Conservation (phyloP, 176 grass and related monocot genomes). For the Oropetium thomaeum region DNA sequence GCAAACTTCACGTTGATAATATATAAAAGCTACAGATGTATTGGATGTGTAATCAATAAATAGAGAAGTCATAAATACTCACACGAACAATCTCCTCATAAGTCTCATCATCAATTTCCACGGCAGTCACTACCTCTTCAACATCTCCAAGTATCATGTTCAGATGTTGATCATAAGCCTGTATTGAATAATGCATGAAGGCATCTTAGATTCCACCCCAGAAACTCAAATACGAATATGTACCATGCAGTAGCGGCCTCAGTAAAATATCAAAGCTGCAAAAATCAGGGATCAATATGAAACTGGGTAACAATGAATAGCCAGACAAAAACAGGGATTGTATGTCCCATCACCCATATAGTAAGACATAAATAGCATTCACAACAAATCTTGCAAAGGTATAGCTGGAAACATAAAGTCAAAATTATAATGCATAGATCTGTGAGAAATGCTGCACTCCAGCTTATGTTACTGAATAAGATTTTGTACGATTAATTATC, state of each 20-base stretch:
- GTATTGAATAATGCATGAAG: conserved; percentile 8
- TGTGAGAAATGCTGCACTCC: neutral
- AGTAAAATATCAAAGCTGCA: neutral
- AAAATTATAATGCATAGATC: neutral
- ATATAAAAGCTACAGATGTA: neutral
- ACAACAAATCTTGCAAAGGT: neutral
- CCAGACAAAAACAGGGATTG: neutral
- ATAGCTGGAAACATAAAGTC: neutral
- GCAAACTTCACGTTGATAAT: neutral
- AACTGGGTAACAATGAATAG: neutral
- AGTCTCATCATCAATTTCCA: conserved; percentile 84
- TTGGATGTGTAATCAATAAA: neutral
- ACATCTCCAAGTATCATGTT: conserved; percentile 92
- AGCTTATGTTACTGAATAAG: neutral
- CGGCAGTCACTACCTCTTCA: conserved; percentile 62
- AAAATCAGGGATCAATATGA: neutral
- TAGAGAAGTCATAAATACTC: conserved; percentile 6
- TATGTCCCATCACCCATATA: neutral
- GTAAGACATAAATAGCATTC: neutral
- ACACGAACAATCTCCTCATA: conserved; percentile 80
- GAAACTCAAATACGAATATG: neutral
- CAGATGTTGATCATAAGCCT: conserved; percentile 82
- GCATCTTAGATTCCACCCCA: neutral
- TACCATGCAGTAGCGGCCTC: neutral
- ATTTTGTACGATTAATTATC: neutral